Evolutionary conservation across 2,329 filamentous ascomycete species (phyloP), one percentile per base, ranked within the genome.

Genomic region (Pyricularia sp.): DNA sequence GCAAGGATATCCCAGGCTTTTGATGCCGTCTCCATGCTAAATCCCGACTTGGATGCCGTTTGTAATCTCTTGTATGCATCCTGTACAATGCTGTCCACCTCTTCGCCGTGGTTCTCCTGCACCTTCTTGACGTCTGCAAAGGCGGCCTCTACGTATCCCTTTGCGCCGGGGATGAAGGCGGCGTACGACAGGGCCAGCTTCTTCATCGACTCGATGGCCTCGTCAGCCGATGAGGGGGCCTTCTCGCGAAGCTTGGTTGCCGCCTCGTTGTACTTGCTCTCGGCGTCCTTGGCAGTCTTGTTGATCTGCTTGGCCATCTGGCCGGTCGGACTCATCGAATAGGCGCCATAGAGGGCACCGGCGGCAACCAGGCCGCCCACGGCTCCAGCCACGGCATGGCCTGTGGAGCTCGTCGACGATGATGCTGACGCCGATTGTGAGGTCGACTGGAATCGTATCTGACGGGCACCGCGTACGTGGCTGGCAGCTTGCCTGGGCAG

Each of bases 61-160:
- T 88, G 87, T 68, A 93, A 82, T 73, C 92, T 85, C 31, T 82
- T 82, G 77, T 93, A 93, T 1, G 90, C 86, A 65, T 92, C 86
- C 26, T 79, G 82, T 68, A 93, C 81, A 64, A 93, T 87, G 73
- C 87, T 78, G 74, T 93, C 88, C 7, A 92, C 89, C 75, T 93
- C 90, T 0, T 90, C 83, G 64, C 85, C 83, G 77, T 93, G 90
- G 74, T 90, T 89, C 71, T 86, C 78, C 64, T 88, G 85, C 33
- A 93, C 83, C 36, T 84, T 86, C 66, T 93, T 90, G 63, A 92
- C 81, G 72, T 93, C 90, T 28, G 90, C 82, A 78, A 93, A 94
- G 0, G 86, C 86, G 1, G 82, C 78, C 74, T 93, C 89, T 65
- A 93, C 86, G 73, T 91, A 92, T 65, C 82, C 79, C 33, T 85